Evolutionary conservation across 108 stramenopile genomes (phyloP).

Genomic region (Cyclostephanos invisitatus): DNA sequence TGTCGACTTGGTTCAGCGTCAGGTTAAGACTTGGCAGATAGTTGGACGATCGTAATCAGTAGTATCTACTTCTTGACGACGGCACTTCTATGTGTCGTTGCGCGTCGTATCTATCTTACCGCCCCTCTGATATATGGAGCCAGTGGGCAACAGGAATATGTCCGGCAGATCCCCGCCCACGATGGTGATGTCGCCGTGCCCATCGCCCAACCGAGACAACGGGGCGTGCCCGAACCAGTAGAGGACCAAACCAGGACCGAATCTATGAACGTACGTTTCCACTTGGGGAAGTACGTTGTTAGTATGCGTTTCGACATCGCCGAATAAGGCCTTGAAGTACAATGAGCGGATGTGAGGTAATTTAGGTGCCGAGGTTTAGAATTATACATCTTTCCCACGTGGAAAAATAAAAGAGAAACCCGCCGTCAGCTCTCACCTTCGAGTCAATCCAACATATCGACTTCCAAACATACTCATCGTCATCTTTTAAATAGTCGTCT

Average conservation of each 20-base stretch:
- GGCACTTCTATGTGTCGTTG: too few species aligned
- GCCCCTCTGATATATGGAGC: conserved; percentile 44
- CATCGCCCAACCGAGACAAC: conserved; percentile 58
- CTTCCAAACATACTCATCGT: conserved; percentile 67
- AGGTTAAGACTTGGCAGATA: too few species aligned
- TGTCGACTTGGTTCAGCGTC: not conserved
- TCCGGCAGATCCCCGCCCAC: conserved; percentile 62
- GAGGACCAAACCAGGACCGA: conserved; percentile 61
- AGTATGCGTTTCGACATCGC: conserved; percentile 73
- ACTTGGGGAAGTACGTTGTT: conserved; percentile 77
- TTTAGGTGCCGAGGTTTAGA: not conserved
- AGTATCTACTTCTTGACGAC: too few species aligned
- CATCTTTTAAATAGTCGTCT: conserved; percentile 13
- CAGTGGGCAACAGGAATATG: conserved; percentile 69
- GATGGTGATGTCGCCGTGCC: conserved; percentile 69
- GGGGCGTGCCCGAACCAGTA: conserved; percentile 93
- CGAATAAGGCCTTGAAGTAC: conserved; percentile 63
- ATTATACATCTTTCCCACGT: not conserved
- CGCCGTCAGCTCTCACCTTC: conserved; percentile 54
- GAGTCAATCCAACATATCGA: conserved; percentile 88
- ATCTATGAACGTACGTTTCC: conserved; percentile 81
- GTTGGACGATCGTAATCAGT: too few species aligned
- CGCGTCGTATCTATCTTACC: conserved; percentile 9
- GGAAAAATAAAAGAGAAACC: not conserved
- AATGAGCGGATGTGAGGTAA: not conserved